Evolutionary conservation across 1,284 basidiomycete genomes (phyloP).

Genomic region (Amanita bisporigera): DNA sequence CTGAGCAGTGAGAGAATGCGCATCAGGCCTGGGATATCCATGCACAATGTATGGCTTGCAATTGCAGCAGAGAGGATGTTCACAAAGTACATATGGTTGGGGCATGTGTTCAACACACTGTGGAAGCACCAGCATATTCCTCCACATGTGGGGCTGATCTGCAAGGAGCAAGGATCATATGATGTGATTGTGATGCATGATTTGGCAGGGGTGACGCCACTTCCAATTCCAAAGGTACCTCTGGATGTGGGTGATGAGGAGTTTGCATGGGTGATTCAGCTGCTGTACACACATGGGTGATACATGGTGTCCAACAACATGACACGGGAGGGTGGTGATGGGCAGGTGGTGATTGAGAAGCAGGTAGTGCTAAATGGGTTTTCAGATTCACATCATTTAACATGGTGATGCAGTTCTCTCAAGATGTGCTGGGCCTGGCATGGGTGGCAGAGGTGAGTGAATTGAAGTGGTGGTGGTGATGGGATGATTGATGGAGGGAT

Average conservation of each 20-base stretch:
- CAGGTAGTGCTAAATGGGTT: conserved; percentile 3
- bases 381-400: background rate
- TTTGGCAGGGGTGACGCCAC: background rate
- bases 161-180: background rate
- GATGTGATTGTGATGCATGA: background rate
- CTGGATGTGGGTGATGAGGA: background rate
- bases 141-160: background rate
- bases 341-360: background rate
- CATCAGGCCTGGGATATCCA: background rate
- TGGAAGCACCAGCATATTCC: background rate
- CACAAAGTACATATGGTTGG: background rate
- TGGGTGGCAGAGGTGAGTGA: background rate
- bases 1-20: background rate
- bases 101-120: background rate
- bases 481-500: background rate
- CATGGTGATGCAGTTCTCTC: background rate
- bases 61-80: background rate
- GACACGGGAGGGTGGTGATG: background rate
- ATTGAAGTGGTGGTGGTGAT: background rate
- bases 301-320: conserved; percentile 4
- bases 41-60: background rate
- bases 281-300: conserved; percentile 2
- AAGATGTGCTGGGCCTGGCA: background rate
- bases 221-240: background rate
- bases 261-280: background rate